phyloP scores from a whole-genome alignment of 345 rosid species.

The Eucalyptus paniculata region DNA sequence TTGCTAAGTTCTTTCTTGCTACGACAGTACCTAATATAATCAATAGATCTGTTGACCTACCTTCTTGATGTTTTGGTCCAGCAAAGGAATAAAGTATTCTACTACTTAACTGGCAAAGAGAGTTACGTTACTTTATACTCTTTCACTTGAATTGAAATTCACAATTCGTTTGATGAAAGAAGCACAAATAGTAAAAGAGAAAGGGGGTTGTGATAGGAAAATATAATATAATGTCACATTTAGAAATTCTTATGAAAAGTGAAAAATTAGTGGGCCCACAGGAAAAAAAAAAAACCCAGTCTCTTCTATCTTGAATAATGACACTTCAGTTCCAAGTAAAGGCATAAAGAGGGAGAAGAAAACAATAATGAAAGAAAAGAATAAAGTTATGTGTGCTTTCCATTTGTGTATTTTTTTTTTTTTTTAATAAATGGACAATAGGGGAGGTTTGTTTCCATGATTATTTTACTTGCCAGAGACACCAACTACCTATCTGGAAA shows the following conservation, averaged over 20 bases:
- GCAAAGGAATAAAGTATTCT: neutral
- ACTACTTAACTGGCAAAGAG: neutral
- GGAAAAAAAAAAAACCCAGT: neutral
- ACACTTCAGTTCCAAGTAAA: neutral
- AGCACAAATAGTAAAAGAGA: neutral
- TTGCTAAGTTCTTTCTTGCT: no score
- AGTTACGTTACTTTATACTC: neutral
- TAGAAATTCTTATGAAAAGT: neutral
- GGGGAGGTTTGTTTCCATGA: neutral
- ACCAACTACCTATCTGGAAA: no score
- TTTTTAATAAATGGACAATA: neutral
- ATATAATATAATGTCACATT: neutral
- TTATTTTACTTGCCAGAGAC: neutral
- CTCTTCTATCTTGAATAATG: neutral
- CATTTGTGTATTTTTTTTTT: neutral
- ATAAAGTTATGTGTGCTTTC: no score
- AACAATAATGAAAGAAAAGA: no score
- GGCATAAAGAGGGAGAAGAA: neutral
- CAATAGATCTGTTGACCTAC: no score
- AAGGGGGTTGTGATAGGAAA: neutral
- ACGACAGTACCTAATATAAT: fast-evolving
- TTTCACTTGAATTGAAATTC: neutral
- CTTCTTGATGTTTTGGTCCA: neutral
- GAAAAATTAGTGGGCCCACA: neutral
- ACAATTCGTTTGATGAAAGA: neutral